Conservation (phyloP, 1,139 yeast genomes). For the Candida sp. region DNA sequence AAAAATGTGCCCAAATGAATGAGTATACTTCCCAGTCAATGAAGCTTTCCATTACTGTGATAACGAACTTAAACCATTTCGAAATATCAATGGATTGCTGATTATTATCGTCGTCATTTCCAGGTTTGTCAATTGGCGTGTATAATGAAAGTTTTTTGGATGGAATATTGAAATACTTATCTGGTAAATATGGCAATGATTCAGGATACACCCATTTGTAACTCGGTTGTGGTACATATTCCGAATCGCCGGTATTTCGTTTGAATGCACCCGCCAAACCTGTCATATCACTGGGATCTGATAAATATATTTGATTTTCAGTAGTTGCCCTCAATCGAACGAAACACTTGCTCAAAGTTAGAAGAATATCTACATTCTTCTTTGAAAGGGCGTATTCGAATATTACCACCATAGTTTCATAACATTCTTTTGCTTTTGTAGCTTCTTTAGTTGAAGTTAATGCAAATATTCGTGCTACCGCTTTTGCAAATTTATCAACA, state of each 20-base stretch:
- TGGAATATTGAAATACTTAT: slow-evolving; percentile 34
- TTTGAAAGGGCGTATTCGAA: slow-evolving; percentile 24
- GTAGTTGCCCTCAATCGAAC: slow-evolving; percentile 53
- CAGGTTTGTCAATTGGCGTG: slow-evolving; percentile 11
- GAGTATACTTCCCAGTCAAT: slow-evolving; percentile 72
- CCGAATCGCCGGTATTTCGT: slow-evolving; percentile 35
- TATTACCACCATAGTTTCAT: slow-evolving; percentile 21
- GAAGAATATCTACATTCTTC: slow-evolving; percentile 30
- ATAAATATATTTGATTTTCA: slow-evolving; percentile 44
- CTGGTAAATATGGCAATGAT: slow-evolving; percentile 43
- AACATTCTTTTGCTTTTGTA: slow-evolving; percentile 27
- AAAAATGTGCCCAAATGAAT: slow-evolving; percentile 63
- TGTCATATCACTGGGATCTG: slow-evolving; percentile 60
- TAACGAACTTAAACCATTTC: slow-evolving; percentile 51
- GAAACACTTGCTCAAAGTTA: slow-evolving; percentile 51
- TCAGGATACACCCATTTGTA: slow-evolving; percentile 65
- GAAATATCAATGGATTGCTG: slow-evolving; percentile 39
- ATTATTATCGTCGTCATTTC: slow-evolving; percentile 7
- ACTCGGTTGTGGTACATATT: slow-evolving; percentile 11
- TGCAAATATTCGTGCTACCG: slow-evolving; percentile 31
- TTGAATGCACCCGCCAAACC: slow-evolving; percentile 62
- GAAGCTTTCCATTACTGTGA: slow-evolving; percentile 50
- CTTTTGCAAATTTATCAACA: slow-evolving; percentile 23
- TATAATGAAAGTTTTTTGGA: slow-evolving; percentile 11
- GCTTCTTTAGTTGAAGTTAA: slow-evolving; percentile 19